Percentiles rank a stretch among this genome's conserved stretches.
Evolutionary conservation across 805 yeast species (phyloP).

Genomic region (Hemisphaericaspora nanyangensis): DNA sequence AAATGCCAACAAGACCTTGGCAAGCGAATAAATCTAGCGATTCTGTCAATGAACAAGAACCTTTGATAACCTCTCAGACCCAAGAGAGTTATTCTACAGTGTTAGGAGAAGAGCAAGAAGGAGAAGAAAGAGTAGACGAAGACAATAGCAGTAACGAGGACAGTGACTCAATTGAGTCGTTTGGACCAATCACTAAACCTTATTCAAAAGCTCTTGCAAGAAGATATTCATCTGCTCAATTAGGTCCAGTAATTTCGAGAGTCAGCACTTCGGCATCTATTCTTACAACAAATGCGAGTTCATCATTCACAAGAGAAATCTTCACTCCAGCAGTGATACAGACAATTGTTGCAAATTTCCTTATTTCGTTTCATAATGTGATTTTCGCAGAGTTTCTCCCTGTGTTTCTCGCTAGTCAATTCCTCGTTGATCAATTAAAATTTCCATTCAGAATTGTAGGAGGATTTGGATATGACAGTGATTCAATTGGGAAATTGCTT

Average conservation of each 20-base stretch:
- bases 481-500: slow-evolving; percentile 47
- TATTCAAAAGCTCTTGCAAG: slow-evolving; percentile 19
- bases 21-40: slow-evolving; percentile 3
- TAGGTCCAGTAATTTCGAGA: slow-evolving; percentile 10
- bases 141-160: slow-evolving; percentile 16
- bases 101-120: too few relatives aligned
- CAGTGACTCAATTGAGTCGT: slow-evolving; percentile 6
- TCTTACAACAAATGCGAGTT: slow-evolving; percentile 9
- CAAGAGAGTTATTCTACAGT: not conserved
- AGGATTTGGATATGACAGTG: slow-evolving; percentile 47
- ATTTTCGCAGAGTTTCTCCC: slow-evolving; percentile 56
- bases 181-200: slow-evolving; percentile 13
- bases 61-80: not conserved
- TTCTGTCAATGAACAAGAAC: not conserved
- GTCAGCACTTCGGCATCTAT: slow-evolving; percentile 5
- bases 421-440: slow-evolving; percentile 20
- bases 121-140: not conserved
- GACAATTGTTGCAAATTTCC: slow-evolving; percentile 34
- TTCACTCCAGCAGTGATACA: slow-evolving; percentile 29
- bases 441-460: slow-evolving; percentile 51
- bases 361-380: slow-evolving; percentile 44
- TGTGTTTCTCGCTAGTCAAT: slow-evolving; percentile 42
- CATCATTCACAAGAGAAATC: slow-evolving; percentile 17
- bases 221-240: slow-evolving; percentile 13
- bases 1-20: slow-evolving; percentile 30